Evolutionary conservation across 2,329 filamentous ascomycete genomes (phyloP).

Genomic region (Laburnicola sp.): DNA sequence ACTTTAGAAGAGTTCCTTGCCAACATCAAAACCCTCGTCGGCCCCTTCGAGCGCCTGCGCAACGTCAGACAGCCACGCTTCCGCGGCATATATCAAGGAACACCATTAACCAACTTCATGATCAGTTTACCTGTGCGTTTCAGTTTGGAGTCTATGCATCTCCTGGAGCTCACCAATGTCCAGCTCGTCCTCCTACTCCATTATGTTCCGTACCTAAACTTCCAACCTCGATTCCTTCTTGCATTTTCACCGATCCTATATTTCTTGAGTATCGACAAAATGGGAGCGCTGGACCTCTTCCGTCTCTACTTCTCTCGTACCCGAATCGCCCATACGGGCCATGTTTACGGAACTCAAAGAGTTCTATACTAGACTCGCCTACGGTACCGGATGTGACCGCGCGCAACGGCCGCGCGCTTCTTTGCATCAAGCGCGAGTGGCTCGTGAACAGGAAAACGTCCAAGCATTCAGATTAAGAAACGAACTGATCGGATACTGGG

Average conservation of each 20-base stretch:
- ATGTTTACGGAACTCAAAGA: slow-evolving; percentile 43
- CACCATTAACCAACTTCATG: slow-evolving; percentile 21
- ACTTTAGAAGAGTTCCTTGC: slow-evolving; percentile 20
- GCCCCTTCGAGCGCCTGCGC: slow-evolving; percentile 36
- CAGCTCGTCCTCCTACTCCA: slow-evolving; percentile 4
- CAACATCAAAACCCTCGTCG: slow-evolving; percentile 31
- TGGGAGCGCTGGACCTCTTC: slow-evolving; percentile 13
- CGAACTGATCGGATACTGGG: slow-evolving; percentile 37
- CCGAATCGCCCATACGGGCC: slow-evolving; percentile 28
- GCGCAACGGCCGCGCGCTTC: slow-evolving; percentile 12
- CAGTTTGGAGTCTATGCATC: background rate
- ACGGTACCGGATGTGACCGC: slow-evolving; percentile 20
- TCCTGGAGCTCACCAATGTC: background rate
- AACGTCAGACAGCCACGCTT: slow-evolving; percentile 35
- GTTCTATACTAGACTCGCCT: slow-evolving; percentile 31
- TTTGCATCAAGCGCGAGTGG: slow-evolving; percentile 40
- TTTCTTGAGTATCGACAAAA: slow-evolving; percentile 26
- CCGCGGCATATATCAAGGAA: slow-evolving; percentile 27
- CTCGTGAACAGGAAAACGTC: slow-evolving; percentile 39
- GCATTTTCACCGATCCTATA: slow-evolving; percentile 16
- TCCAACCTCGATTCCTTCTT: slow-evolving; percentile 18
- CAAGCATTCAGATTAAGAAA: slow-evolving; percentile 32
- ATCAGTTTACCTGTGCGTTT: slow-evolving; percentile 14
- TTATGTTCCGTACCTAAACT: slow-evolving; percentile 33
- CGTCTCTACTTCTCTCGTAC: slow-evolving; percentile 8